These are phyloP conservation scores for Nicotiana sylvestris DNA, from an alignment of 257 asterid species.

Conservation along the genomic window DNA sequence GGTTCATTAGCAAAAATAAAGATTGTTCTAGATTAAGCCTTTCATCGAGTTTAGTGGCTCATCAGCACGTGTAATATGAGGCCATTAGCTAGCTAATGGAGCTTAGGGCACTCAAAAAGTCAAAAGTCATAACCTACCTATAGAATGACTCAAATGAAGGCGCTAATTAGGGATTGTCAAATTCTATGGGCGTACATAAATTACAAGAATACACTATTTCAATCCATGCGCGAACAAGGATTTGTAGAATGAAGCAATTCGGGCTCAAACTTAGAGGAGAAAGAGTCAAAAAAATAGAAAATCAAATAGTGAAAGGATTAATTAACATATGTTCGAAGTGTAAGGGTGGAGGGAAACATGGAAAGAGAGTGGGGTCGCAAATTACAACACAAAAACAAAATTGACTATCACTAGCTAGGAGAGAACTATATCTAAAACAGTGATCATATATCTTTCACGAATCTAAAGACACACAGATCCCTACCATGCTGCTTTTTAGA, in stretches of 20 bases:
- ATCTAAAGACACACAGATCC: not conserved
- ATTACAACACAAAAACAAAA: not conserved
- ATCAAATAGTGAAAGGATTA: not conserved
- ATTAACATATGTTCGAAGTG: not conserved
- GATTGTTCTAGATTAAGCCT: not conserved
- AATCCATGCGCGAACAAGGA: not conserved
- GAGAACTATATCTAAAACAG: not conserved
- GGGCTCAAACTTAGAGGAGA: not conserved
- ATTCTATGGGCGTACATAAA: not conserved
- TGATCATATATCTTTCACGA: not conserved
- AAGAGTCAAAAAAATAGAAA: not conserved
- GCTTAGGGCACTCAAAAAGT: not conserved
- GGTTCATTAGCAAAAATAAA: not conserved
- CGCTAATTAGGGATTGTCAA: conserved; percentile 9
- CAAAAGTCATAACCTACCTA: conserved; percentile 1
- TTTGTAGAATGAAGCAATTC: not conserved
- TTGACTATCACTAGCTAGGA: not conserved
- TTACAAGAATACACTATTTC: not conserved
- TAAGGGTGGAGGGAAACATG: conserved; percentile 9
- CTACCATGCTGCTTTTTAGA: not conserved
- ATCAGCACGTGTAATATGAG: not conserved
- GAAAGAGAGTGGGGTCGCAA: not conserved
- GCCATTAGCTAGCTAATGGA: not conserved
- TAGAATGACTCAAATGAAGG: not conserved
- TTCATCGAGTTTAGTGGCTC: not conserved